These are phyloP conservation scores for Pichiaceae sp. DNA, from an alignment of 1,139 yeast genomes.

Conservation along the genomic window DNA sequence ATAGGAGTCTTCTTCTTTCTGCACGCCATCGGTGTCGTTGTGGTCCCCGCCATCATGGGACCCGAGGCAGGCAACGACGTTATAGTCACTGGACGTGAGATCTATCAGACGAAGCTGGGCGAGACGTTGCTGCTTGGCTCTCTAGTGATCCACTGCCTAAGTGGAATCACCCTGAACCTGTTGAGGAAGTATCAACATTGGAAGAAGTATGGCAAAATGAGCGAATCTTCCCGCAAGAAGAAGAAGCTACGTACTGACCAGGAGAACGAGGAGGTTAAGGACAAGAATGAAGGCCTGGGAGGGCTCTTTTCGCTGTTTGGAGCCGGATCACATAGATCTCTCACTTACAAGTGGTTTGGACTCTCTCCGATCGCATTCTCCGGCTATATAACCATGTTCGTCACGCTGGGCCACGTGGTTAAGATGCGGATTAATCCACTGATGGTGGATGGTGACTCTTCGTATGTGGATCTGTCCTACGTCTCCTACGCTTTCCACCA, in stretches of 20 bases:
- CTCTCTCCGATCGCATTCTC: conserved; percentile 46
- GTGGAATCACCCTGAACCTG: conserved; percentile 46
- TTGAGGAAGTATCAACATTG: conserved; percentile 26
- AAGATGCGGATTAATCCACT: conserved; percentile 44
- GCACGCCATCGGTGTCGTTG: conserved; percentile 48
- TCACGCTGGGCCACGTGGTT: conserved; percentile 38
- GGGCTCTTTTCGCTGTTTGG: conserved; percentile 50
- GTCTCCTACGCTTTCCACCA: conserved; percentile 34
- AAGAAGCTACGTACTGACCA: conserved; percentile 4
- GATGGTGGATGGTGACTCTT: conserved; percentile 55
- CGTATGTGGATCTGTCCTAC: conserved; percentile 46
- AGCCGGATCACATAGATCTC: conserved; percentile 41
- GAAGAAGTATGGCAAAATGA: conserved; percentile 17
- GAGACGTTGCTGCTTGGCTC: conserved; percentile 44
- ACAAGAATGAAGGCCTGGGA: conserved; percentile 48
- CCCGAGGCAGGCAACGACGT: conserved; percentile 42
- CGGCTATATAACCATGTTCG: conserved; percentile 46
- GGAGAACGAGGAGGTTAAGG: conserved; percentile 24
- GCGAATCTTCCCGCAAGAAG: conserved; percentile 5
- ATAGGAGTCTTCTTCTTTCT: conserved; percentile 50
- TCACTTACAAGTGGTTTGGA: conserved; percentile 30
- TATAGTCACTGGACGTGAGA: conserved; percentile 50
- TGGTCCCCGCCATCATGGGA: conserved; percentile 45
- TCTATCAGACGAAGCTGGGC: conserved; percentile 46
- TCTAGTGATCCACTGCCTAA: conserved; percentile 37